Evolutionary conservation across 495 filamentous ascomycete genomes (phyloP).

Genomic region (Letharia columbiana): DNA sequence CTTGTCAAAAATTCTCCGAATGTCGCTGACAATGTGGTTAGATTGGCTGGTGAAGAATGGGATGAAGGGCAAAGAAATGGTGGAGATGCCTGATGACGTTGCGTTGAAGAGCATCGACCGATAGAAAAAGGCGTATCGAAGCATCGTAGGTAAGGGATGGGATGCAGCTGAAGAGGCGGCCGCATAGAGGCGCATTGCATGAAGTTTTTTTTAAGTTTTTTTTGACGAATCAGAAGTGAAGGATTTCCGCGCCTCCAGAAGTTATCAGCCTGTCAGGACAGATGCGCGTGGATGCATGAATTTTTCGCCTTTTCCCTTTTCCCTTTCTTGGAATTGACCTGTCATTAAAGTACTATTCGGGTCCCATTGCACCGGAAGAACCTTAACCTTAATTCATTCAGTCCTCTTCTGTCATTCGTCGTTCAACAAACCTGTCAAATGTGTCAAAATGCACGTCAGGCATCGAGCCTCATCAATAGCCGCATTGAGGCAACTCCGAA

Average conservation of each 20-base stretch:
- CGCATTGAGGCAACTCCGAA: conserved; percentile 4
- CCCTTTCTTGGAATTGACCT: background rate
- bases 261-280: conserved; percentile 1
- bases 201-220: too few relatives aligned
- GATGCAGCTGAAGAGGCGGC: conserved; percentile 6
- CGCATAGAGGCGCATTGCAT: conserved; percentile 7
- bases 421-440: conserved; percentile 16
- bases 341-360: background rate
- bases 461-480: conserved; percentile 13
- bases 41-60: conserved; percentile 73
- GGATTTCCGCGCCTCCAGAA: conserved; percentile 13
- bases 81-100: conserved; percentile 59
- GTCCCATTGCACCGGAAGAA: conserved; percentile 13
- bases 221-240: conserved; percentile 5
- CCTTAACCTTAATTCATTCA: conserved; percentile 13
- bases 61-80: conserved; percentile 60
- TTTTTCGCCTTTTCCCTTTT: too few relatives aligned
- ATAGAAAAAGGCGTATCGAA: conserved; percentile 64
- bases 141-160: conserved; percentile 32
- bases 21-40: conserved; percentile 11
- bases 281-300: conserved; percentile 12
- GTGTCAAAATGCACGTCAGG: conserved; percentile 9
- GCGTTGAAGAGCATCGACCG: conserved; percentile 52
- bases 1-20: background rate
- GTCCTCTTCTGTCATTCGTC: conserved; percentile 10